These are phyloP conservation scores for Cordyceps fumosorosea DNA, from an alignment of 2,329 filamentous ascomycete genomes.

Conservation along the genomic window DNA sequence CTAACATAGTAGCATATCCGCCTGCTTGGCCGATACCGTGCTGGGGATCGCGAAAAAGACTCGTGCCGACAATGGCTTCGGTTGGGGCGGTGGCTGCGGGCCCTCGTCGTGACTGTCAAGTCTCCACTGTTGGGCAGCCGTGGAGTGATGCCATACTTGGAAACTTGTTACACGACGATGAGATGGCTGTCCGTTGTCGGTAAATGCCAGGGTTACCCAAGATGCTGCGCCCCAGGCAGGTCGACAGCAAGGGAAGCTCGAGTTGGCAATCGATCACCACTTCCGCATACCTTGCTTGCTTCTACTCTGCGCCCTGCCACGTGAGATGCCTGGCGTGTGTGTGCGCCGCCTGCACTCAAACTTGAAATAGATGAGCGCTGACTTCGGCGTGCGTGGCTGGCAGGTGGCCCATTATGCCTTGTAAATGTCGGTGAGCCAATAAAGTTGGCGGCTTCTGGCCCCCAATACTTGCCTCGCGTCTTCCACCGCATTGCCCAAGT, in stretches of 20 bases:
- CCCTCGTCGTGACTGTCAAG: slow-evolving; percentile 2
- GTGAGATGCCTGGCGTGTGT: not conserved
- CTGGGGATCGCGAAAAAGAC: not conserved
- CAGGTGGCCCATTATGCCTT: not conserved
- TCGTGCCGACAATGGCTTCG: not conserved
- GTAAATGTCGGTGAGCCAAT: slow-evolving; percentile 12
- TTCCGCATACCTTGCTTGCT: not conserved
- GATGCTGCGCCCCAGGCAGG: not conserved
- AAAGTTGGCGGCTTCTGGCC: not conserved
- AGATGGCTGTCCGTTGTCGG: not conserved
- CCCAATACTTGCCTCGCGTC: not conserved
- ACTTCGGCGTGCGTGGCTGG: not conserved
- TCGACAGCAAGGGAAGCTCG: not conserved
- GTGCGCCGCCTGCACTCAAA: not conserved
- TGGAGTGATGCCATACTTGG: not conserved
- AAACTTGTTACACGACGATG: not conserved
- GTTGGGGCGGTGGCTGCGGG: slow-evolving; percentile 2
- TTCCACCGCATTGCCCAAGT: not conserved
- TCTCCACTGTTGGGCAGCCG: slow-evolving; percentile 11
- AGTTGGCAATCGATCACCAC: not conserved
- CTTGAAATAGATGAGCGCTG: not conserved
- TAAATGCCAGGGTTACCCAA: too few species aligned
- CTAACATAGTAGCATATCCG: not conserved
- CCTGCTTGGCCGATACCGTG: not conserved
- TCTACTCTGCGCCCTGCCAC: not conserved